phyloP scores from a whole-genome alignment of 2,329 filamentous ascomycete species.

The Coleophoma crateriformis region DNA sequence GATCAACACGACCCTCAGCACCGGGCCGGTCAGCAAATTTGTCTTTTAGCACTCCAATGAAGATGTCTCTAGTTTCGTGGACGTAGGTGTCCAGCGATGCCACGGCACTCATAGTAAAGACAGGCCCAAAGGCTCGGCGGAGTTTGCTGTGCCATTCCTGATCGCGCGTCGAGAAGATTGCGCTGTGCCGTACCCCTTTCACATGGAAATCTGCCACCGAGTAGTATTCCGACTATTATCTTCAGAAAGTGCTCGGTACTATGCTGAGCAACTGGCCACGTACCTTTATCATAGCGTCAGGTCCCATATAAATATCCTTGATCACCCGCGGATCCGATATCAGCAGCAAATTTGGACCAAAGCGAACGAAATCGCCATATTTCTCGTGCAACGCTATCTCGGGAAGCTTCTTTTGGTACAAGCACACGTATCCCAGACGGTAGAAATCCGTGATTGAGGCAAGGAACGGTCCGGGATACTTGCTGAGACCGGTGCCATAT shows the following conservation, averaged over 20 bases:
- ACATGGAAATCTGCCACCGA: not conserved
- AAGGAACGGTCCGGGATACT: slow-evolving; percentile 6
- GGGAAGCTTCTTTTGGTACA: not conserved
- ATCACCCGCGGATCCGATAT: slow-evolving; percentile 5
- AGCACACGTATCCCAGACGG: not conserved
- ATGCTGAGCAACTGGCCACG: not conserved
- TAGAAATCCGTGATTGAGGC: slow-evolving; percentile 6
- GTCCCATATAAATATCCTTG: slow-evolving; percentile 5
- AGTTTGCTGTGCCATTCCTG: not conserved
- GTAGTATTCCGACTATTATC: not conserved
- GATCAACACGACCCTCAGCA: not conserved
- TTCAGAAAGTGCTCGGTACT: not conserved
- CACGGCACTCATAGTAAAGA: not conserved
- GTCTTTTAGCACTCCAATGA: not conserved
- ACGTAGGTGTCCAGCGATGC: not conserved
- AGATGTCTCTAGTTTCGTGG: not conserved
- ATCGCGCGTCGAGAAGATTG: not conserved
- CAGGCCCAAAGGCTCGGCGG: not conserved
- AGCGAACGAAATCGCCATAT: slow-evolving; percentile 5
- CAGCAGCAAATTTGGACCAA: slow-evolving; percentile 5
- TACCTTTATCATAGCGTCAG: not conserved
- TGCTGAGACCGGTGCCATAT: slow-evolving; percentile 3
- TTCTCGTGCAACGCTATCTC: not conserved
- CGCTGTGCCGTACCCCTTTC: not conserved
- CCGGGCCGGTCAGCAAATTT: not conserved